These are phyloP conservation scores for Bondarzewia mesenterica DNA, from an alignment of 1,284 basidiomycete genomes.

Conservation along the genomic window DNA sequence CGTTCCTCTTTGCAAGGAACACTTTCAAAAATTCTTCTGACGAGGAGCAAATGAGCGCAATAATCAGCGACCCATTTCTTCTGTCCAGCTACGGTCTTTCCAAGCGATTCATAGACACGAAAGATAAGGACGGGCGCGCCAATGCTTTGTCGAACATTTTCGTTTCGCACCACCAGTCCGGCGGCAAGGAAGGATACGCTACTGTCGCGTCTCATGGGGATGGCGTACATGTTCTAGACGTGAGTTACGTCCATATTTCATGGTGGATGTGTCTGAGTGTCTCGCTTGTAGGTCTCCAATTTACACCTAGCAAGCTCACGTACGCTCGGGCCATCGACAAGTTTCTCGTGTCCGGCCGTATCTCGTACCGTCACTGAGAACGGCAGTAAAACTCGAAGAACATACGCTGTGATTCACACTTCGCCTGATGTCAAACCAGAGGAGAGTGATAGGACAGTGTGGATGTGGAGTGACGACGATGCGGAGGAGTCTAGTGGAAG, in stretches of 20 bases:
- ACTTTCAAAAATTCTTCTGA: constrained; percentile 1
- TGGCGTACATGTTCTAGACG: constrained; percentile 65
- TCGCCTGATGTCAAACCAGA: constrained; percentile 36
- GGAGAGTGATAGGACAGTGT: constrained; percentile 41
- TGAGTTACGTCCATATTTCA: constrained; percentile 26
- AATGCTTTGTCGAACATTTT: constrained; percentile 24
- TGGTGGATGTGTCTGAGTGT: constrained; percentile 1
- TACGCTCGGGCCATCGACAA: constrained; percentile 54
- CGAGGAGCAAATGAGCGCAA: constrained; percentile 29
- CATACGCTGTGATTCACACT: constrained; percentile 44
- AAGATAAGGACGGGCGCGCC: constrained; percentile 7
- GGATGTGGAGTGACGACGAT: constrained; percentile 55
- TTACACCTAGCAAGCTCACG: constrained; percentile 60
- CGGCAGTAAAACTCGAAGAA: constrained; percentile 34
- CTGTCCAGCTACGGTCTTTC: constrained; percentile 40
- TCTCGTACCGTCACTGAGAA: constrained; percentile 31
- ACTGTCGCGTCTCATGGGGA: constrained; percentile 62
- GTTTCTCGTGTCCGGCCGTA: constrained; percentile 51
- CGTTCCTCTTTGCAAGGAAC: neutral
- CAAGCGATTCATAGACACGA: constrained; percentile 15
- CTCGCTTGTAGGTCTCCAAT: constrained; percentile 43
- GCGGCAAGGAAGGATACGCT: constrained; percentile 41
- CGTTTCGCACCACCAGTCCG: constrained; percentile 30
- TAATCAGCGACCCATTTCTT: constrained; percentile 51
- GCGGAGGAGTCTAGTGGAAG: constrained; percentile 23